phyloP scores from a whole-genome alignment of 176 grass and related monocot species.

The Oryza nivara region DNA sequence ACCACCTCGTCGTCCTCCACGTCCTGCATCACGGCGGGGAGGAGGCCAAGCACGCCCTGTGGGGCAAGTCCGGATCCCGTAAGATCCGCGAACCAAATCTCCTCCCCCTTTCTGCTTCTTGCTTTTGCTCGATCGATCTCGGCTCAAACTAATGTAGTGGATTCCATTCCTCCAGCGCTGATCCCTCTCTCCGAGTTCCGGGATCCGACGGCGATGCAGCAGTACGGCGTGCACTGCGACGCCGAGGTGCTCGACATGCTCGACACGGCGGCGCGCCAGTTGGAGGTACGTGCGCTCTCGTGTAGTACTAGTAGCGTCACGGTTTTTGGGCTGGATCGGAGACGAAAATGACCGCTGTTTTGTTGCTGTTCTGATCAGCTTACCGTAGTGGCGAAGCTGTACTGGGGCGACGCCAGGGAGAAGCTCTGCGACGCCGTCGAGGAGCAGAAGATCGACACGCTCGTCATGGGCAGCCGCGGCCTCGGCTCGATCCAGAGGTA shows the following conservation, averaged over 20 bases:
- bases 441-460: constrained; percentile 66
- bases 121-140: background rate
- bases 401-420: constrained; percentile 97
- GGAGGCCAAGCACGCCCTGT: constrained; percentile 61
- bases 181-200: constrained; percentile 84
- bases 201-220: constrained; percentile 60
- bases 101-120: background rate
- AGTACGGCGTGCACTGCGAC: constrained; percentile 62
- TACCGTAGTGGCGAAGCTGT: constrained; percentile 69
- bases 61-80: constrained; percentile 75
- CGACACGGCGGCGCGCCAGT: constrained; percentile 70
- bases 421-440: constrained; percentile 75
- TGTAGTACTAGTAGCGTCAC: background rate
- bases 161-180: constrained; percentile 53
- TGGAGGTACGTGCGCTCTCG: constrained; percentile 47
- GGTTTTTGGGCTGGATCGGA: background rate
- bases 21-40: constrained; percentile 41
- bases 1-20: constrained; percentile 71
- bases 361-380: constrained; percentile 41
- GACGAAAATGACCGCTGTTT: background rate
- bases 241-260: constrained; percentile 85
- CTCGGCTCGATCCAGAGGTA: constrained; percentile 86
- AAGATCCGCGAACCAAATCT: background rate
- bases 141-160: background rate
- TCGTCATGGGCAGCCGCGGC: constrained; percentile 90